phyloP scores from a whole-genome alignment of 208 protist genomes.

The Crithidia brevicula region DNA sequence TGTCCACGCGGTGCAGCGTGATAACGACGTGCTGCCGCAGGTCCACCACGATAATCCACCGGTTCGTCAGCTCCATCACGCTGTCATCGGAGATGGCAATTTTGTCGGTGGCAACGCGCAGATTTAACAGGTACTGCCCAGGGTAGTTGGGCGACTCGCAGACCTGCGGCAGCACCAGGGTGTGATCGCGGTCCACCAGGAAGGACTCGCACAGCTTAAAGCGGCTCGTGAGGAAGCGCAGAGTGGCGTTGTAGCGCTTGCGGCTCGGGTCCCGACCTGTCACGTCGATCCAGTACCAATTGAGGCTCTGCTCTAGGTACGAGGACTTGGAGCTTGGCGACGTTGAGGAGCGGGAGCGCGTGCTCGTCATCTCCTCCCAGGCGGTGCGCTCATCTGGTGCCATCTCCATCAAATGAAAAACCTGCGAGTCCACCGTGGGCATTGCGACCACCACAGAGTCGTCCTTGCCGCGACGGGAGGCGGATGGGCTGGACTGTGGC shows the following conservation, averaged over 20 bases:
- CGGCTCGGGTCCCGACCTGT: conserved; percentile 64
- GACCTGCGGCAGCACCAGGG: conserved; percentile 77
- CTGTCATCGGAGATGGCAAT: conserved; percentile 79
- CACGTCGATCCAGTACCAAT: conserved; percentile 92
- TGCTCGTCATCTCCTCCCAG: conserved; percentile 40
- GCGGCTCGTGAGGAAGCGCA: conserved; percentile 61
- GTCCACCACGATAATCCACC: conserved; percentile 86
- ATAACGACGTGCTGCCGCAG: conserved; percentile 77
- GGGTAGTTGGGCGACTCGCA: conserved; percentile 70
- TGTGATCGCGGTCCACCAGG: conserved; percentile 79
- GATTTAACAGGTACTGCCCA: conserved; percentile 80
- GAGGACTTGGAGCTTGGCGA: conserved; percentile 43
- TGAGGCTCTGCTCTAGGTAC: conserved; percentile 81
- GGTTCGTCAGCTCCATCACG: conserved; percentile 84
- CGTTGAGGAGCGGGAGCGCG: conserved; percentile 1
- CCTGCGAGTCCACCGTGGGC: conserved; percentile 16
- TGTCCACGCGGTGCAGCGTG: conserved; percentile 84
- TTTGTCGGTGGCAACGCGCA: conserved; percentile 79
- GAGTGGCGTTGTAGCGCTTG: conserved; percentile 61
- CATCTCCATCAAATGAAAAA: conserved; percentile 25
- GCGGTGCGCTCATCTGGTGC: conserved; percentile 30
- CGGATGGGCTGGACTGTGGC: background rate
- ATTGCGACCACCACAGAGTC: conserved; percentile 2
- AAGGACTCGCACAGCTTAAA: conserved; percentile 87
- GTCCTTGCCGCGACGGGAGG: background rate